Base-by-base conservation (phyloP, 768 basidiomycete genomes). In the Rubroboletus pulcherrimus region DNA sequence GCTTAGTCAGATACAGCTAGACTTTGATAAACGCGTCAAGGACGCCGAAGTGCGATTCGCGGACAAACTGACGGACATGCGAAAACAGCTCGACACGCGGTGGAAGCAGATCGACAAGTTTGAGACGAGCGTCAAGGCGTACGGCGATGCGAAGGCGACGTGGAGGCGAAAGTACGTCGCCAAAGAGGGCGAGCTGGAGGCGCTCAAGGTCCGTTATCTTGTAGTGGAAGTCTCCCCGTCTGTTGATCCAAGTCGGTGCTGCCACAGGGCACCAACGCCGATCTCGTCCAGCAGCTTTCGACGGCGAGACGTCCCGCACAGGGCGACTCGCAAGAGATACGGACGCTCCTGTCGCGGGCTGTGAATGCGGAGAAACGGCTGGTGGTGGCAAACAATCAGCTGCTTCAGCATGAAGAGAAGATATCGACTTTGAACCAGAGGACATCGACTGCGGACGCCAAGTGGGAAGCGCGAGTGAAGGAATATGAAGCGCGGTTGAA, bases 31-130 rank as follows among this genome's bases (percentile, higher is more conserved):
- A 65, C 83, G 89, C 11, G 78, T 79, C 59, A 93, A 92, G 70
- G 91, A 93, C 19, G 81, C 83, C 0, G 96, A 98, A 64, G 72
- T 72, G 5, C 78, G 79, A 24, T 91, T 88, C 61, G 71, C 76
- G 7, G 93, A 95, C 42, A 87, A 84, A 71, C 71, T 96, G 61
- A 78, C 68, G 21, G 85, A 88, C 11, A 84, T 98, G 77, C 83
- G 88, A 66, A 91, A 88, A 63, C 92, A 94, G 66, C 80, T 96
- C 26, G 96, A 98, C 60, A 74, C 78, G 29, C 84, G 92, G 59
- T 94, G 93, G 91, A 86, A 85, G 64, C 91, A 96, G 67, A 82
- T 99, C 53, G 95, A 98, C 74, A 90, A 87, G 64, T 94, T 98
- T 62, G 95, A 98, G 71, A 75, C 78, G 21, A 86, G 90, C 44